Conservation (phyloP, 306 rosid genomes). For the Gastrolobium bilobum region DNA sequence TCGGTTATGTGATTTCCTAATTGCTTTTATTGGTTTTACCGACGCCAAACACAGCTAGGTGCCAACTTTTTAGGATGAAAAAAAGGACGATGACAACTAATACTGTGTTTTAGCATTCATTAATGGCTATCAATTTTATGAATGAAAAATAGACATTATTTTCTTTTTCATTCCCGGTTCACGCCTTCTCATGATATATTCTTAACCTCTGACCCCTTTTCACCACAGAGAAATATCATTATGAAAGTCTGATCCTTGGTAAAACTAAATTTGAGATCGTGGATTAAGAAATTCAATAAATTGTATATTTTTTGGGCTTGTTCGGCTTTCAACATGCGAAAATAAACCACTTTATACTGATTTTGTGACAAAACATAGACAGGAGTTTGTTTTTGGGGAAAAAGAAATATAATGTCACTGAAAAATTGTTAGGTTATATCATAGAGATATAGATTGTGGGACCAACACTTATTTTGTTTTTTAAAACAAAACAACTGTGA, state of each 20-base stretch:
- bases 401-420: too few species aligned
- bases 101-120: slow-evolving; percentile 6
- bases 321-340: too few species aligned
- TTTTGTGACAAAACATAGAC: too few species aligned
- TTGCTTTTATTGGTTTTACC: background rate
- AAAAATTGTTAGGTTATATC: too few species aligned
- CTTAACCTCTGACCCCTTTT: background rate
- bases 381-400: too few species aligned
- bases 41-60: slow-evolving; percentile 8
- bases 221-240: background rate
- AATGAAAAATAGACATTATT: background rate
- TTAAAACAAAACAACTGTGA: too few species aligned
- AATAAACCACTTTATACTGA: too few species aligned
- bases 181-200: too few species aligned
- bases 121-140: background rate
- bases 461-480: too few species aligned
- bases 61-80: slow-evolving; percentile 11
- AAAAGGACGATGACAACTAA: background rate
- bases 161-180: too few species aligned
- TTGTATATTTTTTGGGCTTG: too few species aligned
- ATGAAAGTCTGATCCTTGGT: background rate
- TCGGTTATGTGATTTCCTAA: background rate
- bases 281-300: background rate
- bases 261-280: background rate
- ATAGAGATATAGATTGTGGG: too few species aligned